These are phyloP conservation scores for Blakeslea trispora DNA, from an alignment of 371 early-diverging fungal species.

Conservation along the genomic window DNA sequence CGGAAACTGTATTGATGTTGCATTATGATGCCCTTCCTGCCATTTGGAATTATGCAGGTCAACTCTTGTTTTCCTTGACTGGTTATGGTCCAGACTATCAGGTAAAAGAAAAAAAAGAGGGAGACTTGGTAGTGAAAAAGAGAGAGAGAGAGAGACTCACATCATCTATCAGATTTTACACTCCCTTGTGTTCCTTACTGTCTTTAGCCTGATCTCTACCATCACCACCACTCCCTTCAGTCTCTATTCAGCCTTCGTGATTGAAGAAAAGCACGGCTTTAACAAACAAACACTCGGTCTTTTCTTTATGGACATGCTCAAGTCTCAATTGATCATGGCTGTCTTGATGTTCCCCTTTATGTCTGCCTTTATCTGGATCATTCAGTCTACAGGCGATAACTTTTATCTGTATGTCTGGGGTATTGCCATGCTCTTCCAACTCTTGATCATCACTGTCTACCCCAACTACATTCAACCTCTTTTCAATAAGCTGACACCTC, in stretches of 20 bases:
- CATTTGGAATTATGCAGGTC: constrained; percentile 74
- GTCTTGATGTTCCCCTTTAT: constrained; percentile 81
- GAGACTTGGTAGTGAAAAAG: too few relatives aligned
- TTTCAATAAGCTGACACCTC: constrained; percentile 95
- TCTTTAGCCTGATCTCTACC: constrained; percentile 65
- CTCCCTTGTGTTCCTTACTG: constrained; percentile 75
- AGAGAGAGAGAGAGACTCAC: background rate
- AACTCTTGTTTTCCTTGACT: constrained; percentile 43
- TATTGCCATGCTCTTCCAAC: constrained; percentile 83
- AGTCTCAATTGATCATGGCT: constrained; percentile 66
- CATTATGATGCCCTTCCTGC: constrained; percentile 71
- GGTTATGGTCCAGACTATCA: constrained; percentile 76
- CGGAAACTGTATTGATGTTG: constrained; percentile 69
- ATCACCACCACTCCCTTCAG: constrained; percentile 79
- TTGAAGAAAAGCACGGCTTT: constrained; percentile 96
- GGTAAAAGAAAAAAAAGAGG: constrained; percentile 37
- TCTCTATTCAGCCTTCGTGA: constrained; percentile 91
- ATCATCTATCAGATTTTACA: constrained; percentile 43
- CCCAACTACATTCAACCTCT: constrained; percentile 97
- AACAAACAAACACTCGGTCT: constrained; percentile 91
- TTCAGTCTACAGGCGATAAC: constrained; percentile 78
- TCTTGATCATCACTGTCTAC: constrained; percentile 88
- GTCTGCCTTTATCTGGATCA: constrained; percentile 83
- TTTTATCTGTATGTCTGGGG: constrained; percentile 92
- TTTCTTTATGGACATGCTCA: constrained; percentile 85